Percentiles rank a stretch among this genome's conserved stretches.
phyloP scores from a whole-genome alignment of 2,329 filamentous ascomycete species.

The Colletotrichum sp. region DNA sequence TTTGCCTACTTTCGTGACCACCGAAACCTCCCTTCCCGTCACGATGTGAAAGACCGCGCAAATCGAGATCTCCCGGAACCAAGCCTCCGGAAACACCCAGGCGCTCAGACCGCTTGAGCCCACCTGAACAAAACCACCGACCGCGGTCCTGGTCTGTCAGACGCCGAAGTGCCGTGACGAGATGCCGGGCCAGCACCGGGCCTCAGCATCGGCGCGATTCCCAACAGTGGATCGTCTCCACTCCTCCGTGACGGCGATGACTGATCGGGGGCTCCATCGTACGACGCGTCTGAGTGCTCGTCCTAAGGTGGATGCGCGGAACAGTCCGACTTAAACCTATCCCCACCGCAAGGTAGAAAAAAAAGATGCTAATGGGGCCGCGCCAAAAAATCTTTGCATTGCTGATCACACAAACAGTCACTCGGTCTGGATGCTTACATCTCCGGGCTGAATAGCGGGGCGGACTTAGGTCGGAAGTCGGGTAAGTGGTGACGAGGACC shows the following conservation, averaged over 20 bases:
- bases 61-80: not conserved
- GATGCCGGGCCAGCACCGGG: constrained; percentile 5
- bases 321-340: not conserved
- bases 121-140: not conserved
- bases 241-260: constrained; percentile 17
- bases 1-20: not conserved
- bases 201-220: not conserved
- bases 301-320: not conserved
- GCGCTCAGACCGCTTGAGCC: not conserved
- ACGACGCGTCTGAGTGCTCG: not conserved
- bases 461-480: constrained; percentile 1
- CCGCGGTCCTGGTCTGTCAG: not conserved
- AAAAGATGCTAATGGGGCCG: not conserved
- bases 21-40: too few species aligned
- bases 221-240: not conserved
- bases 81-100: not conserved
- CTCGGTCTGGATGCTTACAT: not conserved
- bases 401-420: not conserved
- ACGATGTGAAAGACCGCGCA: not conserved
- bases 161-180: not conserved
- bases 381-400: not conserved
- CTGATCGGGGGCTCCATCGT: constrained; percentile 12
- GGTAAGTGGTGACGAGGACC: not conserved
- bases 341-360: not conserved
- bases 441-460: not conserved